Percentiles rank a stretch among this genome's conserved stretches.
phyloP scores from a whole-genome alignment of 2,329 filamentous ascomycete genomes.

The Xylaria arbuscula region DNA sequence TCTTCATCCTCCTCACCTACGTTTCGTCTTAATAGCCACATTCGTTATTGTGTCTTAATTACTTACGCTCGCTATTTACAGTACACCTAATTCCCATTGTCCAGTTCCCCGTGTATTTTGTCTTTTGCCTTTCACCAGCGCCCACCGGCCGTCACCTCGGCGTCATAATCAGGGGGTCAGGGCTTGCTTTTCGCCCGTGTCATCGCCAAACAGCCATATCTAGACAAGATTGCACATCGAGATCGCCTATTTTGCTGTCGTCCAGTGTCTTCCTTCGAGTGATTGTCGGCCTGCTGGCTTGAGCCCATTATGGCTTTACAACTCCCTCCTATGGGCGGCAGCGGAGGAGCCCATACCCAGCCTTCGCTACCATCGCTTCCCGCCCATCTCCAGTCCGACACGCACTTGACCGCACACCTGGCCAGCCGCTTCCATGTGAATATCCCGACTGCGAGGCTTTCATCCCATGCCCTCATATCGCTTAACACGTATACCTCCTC shows the following conservation, averaged over 20 bases:
- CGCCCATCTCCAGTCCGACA: conserved; percentile 81
- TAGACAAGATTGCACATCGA: conserved; percentile 12
- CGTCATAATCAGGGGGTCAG: conserved; percentile 26
- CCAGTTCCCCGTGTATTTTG: conserved; percentile 13
- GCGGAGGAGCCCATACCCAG: conserved; percentile 77
- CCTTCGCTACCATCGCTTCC: conserved; percentile 89
- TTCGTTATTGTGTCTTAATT: conserved; percentile 40
- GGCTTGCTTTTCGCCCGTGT: conserved; percentile 8
- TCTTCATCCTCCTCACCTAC: conserved; percentile 39
- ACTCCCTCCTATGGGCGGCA: conserved; percentile 61
- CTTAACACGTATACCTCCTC: conserved; percentile 96
- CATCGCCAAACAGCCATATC: background rate
- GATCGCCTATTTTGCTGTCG: conserved; percentile 29
- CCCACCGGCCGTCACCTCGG: background rate
- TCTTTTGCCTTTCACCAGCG: conserved; percentile 2
- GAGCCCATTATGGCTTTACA: conserved; percentile 69
- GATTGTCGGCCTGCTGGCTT: conserved; percentile 41
- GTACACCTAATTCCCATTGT: conserved; percentile 33
- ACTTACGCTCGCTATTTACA: conserved; percentile 45
- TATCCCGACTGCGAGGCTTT: conserved; percentile 86
- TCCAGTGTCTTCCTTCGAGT: conserved; percentile 35
- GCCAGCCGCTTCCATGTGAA: conserved; percentile 93
- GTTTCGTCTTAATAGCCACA: conserved; percentile 36
- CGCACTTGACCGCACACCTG: conserved; percentile 82
- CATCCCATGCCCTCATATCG: conserved; percentile 89